Percentiles rank a stretch among this genome's conserved stretches.
These are phyloP conservation scores for Phytophthora europaea DNA, from an alignment of 352 stramenopile genomes.

Conservation along the genomic window DNA sequence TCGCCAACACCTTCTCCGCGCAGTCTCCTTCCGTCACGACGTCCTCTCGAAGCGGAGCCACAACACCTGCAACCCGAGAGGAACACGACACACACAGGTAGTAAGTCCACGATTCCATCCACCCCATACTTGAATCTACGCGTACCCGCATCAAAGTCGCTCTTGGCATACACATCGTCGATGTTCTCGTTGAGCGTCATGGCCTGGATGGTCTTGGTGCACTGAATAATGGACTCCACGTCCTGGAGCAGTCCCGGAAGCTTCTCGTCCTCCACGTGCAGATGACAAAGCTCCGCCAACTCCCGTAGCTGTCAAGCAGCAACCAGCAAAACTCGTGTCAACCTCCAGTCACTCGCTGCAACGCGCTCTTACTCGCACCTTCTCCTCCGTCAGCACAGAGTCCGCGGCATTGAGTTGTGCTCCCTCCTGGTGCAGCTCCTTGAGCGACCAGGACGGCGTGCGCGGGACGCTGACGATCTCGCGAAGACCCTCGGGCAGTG, in stretches of 20 bases:
- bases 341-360: constrained; percentile 2
- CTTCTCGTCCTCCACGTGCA: constrained; percentile 81
- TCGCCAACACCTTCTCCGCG: constrained; percentile 76
- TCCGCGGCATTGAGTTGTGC: constrained; percentile 49
- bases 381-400: constrained; percentile 67
- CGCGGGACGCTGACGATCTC: constrained; percentile 74
- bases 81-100: not conserved
- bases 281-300: constrained; percentile 83
- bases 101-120: not conserved
- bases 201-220: constrained; percentile 87
- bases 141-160: constrained; percentile 59
- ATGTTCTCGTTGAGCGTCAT: constrained; percentile 87
- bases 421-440: constrained; percentile 79
- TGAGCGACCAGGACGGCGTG: constrained; percentile 83
- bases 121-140: not conserved
- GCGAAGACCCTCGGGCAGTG: constrained; percentile 59
- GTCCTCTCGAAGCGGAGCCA: constrained; percentile 77
- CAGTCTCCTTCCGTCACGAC: constrained; percentile 82
- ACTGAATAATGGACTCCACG: constrained; percentile 91
- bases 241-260: constrained; percentile 79
- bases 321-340: not conserved
- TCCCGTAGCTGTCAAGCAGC: constrained; percentile 61
- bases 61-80: constrained; percentile 14
- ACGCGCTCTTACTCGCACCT: constrained; percentile 35
- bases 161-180: constrained; percentile 84